Evolutionary conservation across 495 filamentous ascomycete species (phyloP).

Genomic region (Xylaria intraflava): DNA sequence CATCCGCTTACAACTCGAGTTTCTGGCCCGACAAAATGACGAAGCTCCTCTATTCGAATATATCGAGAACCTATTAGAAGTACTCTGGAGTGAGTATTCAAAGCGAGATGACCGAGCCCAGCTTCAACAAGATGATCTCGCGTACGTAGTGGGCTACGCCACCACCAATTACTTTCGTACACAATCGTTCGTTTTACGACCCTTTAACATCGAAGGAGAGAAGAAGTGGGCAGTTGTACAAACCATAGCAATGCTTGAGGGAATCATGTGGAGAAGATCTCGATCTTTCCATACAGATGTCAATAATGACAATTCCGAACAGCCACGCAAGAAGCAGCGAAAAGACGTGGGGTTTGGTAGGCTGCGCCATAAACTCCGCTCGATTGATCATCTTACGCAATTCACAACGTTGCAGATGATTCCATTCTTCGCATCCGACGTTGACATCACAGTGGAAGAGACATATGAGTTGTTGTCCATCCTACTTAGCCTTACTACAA

Average conservation of each 20-base stretch:
- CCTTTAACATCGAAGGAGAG: conserved; percentile 41
- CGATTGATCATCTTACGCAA: conserved; percentile 47
- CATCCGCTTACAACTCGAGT: conserved; percentile 53
- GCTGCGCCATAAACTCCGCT: conserved; percentile 54
- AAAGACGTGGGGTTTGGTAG: conserved; percentile 52
- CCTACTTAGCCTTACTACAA: conserved; percentile 28
- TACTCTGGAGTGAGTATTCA: conserved; percentile 65
- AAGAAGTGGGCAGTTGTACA: conserved; percentile 50
- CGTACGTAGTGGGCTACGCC: conserved; percentile 43
- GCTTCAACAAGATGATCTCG: conserved; percentile 69
- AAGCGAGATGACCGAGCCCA: conserved; percentile 61
- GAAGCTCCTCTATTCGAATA: conserved; percentile 26
- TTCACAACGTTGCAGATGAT: conserved; percentile 72
- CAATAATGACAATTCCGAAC: conserved; percentile 25
- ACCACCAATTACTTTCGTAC: conserved; percentile 28
- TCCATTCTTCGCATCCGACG: conserved; percentile 55
- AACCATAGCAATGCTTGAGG: conserved; percentile 43
- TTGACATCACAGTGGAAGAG: conserved; percentile 31
- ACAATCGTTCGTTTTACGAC: conserved; percentile 42
- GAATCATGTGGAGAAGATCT: conserved; percentile 32
- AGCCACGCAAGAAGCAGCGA: conserved; percentile 58
- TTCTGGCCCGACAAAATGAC: conserved; percentile 21
- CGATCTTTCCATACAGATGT: conserved; percentile 18
- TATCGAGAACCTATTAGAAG: conserved; percentile 50
- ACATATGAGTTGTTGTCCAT: conserved; percentile 32